These are phyloP conservation scores for Acanthamoeba sp. DNA, from an alignment of 208 protist species.

Conservation along the genomic window DNA sequence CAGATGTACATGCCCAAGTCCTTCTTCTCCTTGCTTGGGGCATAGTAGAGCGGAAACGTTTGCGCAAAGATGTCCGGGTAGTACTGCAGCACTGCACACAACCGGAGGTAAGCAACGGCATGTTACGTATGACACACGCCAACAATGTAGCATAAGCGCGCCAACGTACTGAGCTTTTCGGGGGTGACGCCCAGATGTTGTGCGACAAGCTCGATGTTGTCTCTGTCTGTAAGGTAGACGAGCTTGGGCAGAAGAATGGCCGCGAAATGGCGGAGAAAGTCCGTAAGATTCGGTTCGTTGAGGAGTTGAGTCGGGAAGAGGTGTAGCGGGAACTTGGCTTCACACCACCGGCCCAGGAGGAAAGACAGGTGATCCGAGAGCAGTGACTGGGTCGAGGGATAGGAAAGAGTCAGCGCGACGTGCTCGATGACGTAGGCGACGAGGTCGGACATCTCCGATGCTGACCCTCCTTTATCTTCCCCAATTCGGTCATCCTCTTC, in stretches of 20 bases:
- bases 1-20: conserved; percentile 66
- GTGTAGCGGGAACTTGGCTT: conserved; percentile 34
- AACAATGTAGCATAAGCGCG: background rate
- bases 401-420: conserved; percentile 35
- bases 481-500: background rate
- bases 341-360: conserved; percentile 62
- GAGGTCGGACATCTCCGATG: conserved; percentile 14
- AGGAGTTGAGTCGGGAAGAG: conserved; percentile 58
- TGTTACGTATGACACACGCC: background rate
- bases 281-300: conserved; percentile 36
- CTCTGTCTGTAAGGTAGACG: conserved; percentile 60
- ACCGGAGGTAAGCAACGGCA: too few species aligned
- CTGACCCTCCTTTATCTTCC: background rate
- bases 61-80: conserved; percentile 68
- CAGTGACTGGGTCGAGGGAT: conserved; percentile 22
- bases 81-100: conserved; percentile 29
- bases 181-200: background rate
- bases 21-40: conserved; percentile 68
- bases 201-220: conserved; percentile 51
- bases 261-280: conserved; percentile 48
- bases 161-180: conserved; percentile 24
- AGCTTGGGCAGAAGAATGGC: conserved; percentile 65
- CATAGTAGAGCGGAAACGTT: conserved; percentile 73
- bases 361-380: conserved; percentile 49
- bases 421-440: conserved; percentile 61